phyloP scores from a whole-genome alignment of 495 filamentous ascomycete species.

The Neurospora tetraspora region DNA sequence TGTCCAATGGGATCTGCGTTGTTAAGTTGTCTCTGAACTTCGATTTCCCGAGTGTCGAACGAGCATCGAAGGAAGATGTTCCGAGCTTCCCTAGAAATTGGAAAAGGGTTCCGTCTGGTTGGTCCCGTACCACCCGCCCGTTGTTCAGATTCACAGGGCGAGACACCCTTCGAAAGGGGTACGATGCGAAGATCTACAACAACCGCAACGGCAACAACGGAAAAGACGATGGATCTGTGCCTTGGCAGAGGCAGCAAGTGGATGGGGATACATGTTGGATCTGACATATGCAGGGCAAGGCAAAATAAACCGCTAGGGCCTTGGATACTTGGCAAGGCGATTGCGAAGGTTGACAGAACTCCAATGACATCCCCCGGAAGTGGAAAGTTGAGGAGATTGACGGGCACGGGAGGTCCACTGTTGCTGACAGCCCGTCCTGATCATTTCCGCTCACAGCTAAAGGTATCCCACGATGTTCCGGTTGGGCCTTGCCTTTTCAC shows the following conservation, averaged over 20 bases:
- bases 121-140: not conserved
- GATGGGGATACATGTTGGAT: not conserved
- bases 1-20: not conserved
- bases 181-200: not conserved
- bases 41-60: not conserved
- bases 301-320: no score
- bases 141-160: not conserved
- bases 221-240: not conserved
- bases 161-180: not conserved
- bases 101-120: not conserved
- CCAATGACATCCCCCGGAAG: not conserved
- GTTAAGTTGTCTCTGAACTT: not conserved
- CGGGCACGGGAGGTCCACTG: not conserved
- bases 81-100: not conserved
- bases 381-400: not conserved
- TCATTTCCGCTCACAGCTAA: not conserved
- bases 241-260: not conserved
- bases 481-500: not conserved
- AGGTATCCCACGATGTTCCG: not conserved
- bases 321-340: not conserved
- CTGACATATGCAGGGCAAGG: not conserved
- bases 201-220: not conserved
- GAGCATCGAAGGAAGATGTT: not conserved
- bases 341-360: not conserved
- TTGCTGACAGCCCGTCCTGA: not conserved